These are phyloP conservation scores for Candida buenavistaensis DNA, from an alignment of 1,139 yeast genomes.

Conservation along the genomic window DNA sequence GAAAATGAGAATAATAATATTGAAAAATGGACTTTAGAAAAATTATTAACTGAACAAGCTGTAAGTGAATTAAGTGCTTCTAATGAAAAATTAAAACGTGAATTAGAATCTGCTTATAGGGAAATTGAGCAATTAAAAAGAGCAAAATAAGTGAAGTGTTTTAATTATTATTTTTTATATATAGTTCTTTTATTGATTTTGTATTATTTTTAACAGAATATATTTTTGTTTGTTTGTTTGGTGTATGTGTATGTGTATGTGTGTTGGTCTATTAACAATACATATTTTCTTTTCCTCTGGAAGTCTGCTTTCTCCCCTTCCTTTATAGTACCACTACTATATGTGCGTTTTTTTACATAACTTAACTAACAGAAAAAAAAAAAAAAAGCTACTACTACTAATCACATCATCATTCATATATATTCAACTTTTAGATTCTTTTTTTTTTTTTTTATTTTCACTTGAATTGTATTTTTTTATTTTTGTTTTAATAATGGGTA, in stretches of 20 bases:
- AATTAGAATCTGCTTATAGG: slow-evolving; percentile 79
- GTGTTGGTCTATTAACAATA: too few species aligned
- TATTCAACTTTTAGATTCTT: too few species aligned
- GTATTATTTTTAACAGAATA: background rate
- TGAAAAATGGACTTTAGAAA: slow-evolving; percentile 93
- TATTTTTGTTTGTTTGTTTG: too few species aligned
- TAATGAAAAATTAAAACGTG: slow-evolving; percentile 27
- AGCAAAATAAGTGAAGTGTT: slow-evolving; percentile 7
- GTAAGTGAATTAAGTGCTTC: slow-evolving; percentile 48
- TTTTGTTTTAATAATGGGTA: too few species aligned
- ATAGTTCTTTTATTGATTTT: background rate
- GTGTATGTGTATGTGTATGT: too few species aligned
- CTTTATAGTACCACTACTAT: too few species aligned
- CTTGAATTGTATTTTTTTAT: too few species aligned
- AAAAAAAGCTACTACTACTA: background rate
- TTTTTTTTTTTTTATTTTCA: too few species aligned
- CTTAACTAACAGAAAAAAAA: background rate
- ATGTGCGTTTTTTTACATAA: too few species aligned
- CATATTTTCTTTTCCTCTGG: too few species aligned
- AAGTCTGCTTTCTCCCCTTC: too few species aligned
- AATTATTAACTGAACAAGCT: slow-evolving; percentile 87
- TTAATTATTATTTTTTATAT: background rate
- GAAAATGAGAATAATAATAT: slow-evolving; percentile 84
- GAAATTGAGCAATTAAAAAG: slow-evolving; percentile 84
- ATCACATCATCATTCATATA: too few species aligned